Evolutionary conservation across 139 green algal species (phyloP).

Genomic region (Coelastrella sp.): DNA sequence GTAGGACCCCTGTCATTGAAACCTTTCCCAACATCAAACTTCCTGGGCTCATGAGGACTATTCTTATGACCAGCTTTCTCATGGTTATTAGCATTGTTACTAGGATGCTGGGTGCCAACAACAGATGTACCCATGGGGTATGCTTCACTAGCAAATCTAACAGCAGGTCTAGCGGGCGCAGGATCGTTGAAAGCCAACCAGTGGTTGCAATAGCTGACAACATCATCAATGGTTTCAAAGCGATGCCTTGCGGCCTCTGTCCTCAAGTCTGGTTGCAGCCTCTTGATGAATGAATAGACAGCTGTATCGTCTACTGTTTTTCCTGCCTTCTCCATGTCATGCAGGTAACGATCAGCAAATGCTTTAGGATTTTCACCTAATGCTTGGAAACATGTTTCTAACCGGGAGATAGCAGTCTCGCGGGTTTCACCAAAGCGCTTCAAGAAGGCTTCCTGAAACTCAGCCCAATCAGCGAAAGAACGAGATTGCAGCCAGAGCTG

Average conservation of each 20-base stretch:
- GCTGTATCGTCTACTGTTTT: neutral
- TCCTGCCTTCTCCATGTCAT: neutral
- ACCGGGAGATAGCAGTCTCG: neutral
- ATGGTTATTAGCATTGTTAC: too few species aligned
- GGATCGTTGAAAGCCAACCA: neutral
- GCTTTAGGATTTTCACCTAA: neutral
- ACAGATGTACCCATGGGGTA: neutral
- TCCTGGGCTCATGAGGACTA: too few species aligned
- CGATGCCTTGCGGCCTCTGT: neutral
- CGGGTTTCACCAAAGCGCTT: slow-evolving; percentile 1
- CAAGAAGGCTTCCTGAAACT: neutral
- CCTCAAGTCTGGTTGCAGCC: neutral
- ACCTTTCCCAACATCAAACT: too few species aligned
- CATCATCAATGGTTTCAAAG: neutral
- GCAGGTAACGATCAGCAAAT: neutral
- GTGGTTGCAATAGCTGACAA: slow-evolving; percentile 18
- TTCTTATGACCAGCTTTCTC: too few species aligned
- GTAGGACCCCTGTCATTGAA: too few species aligned
- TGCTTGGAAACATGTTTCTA: neutral
- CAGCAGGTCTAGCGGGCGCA: neutral
- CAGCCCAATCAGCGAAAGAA: neutral
- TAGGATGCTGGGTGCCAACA: neutral
- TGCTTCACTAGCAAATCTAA: neutral
- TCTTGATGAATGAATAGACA: neutral
- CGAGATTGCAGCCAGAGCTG: neutral